Evolutionary conservation across 257 asterid genomes (phyloP).

Genomic region (Gentiana dahurica): DNA sequence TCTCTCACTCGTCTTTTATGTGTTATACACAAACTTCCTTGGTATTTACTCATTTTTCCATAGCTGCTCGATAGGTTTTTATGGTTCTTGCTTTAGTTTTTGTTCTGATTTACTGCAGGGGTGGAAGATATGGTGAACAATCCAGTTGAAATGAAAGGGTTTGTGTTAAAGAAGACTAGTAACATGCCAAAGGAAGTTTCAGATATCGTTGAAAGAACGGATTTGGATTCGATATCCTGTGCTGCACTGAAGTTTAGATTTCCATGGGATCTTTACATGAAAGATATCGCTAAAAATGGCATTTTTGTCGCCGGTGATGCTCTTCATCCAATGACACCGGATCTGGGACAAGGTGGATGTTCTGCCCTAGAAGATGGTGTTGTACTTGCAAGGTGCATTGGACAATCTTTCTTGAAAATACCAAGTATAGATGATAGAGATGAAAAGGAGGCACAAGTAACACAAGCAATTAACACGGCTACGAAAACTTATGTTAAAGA

Average conservation of each 20-base stretch:
- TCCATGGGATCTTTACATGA: constrained; percentile 53
- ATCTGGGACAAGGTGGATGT: constrained; percentile 74
- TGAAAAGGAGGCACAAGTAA: neutral
- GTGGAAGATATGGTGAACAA: neutral
- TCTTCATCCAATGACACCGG: constrained; percentile 83
- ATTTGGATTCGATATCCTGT: constrained; percentile 31
- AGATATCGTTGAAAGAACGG: constrained; percentile 37
- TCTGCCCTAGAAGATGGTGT: constrained; percentile 61
- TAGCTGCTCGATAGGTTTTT: no score
- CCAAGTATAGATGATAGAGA: neutral
- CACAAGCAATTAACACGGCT: no score
- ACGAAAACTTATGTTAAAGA: neutral
- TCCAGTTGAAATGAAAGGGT: constrained; percentile 57
- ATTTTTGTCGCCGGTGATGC: constrained; percentile 68
- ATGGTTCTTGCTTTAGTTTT: no score
- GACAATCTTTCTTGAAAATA: constrained; percentile 19
- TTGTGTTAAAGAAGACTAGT: constrained; percentile 32
- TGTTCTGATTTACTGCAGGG: no score
- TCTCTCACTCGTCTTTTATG: neutral
- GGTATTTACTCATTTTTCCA: no score
- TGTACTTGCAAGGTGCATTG: constrained; percentile 54
- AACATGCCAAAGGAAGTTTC: constrained; percentile 21
- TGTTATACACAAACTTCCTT: no score
- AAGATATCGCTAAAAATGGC: constrained; percentile 33
- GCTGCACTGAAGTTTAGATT: constrained; percentile 36